These are phyloP conservation scores for Arxiozyma heterogenica DNA, from an alignment of 1,139 yeast species.

Conservation along the genomic window DNA sequence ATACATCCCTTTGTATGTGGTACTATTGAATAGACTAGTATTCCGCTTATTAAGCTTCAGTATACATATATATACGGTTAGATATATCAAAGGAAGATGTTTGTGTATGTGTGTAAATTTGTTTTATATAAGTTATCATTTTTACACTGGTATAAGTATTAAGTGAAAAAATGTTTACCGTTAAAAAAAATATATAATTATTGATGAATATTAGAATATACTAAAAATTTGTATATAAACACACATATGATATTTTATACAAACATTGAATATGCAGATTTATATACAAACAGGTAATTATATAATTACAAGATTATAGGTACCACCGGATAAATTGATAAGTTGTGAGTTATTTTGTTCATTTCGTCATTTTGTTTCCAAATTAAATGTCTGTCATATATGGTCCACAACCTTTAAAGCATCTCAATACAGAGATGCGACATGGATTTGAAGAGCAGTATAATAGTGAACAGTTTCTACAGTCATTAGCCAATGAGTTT, in stretches of 20 bases:
- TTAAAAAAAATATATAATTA: no score
- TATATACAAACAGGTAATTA: no score
- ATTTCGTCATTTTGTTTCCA: background rate
- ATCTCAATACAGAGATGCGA: constrained; percentile 51
- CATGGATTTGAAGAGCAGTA: constrained; percentile 77
- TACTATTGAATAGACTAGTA: background rate
- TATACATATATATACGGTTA: background rate
- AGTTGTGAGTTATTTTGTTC: no score
- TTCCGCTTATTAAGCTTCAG: background rate
- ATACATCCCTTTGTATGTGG: background rate
- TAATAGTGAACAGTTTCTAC: constrained; percentile 53
- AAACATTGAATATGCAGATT: no score
- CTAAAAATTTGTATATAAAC: no score
- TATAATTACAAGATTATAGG: no score
- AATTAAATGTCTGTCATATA: constrained; percentile 19
- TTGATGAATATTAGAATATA: background rate
- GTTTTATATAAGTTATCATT: no score
- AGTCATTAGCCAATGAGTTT: constrained; percentile 59
- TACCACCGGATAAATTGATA: background rate
- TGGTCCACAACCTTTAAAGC: constrained; percentile 32
- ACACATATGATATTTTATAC: no score
- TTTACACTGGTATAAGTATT: no score
- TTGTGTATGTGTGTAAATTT: background rate
- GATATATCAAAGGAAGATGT: no score
- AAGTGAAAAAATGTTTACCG: no score